Conservation (phyloP, 352 stramenopile genomes). For the Plasmopara halstedii region DNA sequence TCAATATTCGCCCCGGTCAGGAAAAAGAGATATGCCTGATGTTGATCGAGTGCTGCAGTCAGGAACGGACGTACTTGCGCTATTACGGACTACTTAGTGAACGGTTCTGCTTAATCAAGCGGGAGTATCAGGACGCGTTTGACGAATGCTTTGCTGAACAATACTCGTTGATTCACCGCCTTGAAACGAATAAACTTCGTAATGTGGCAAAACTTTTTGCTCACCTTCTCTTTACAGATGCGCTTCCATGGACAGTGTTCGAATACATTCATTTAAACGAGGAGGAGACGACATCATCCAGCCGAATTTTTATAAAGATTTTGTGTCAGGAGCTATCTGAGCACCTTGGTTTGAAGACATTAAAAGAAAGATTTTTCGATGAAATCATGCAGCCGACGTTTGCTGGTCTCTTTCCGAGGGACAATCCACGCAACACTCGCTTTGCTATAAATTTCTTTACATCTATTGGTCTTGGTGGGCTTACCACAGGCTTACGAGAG, state of each 20-base stretch:
- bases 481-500: conserved; percentile 95
- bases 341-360: conserved; percentile 92
- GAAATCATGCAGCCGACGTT: conserved; percentile 89
- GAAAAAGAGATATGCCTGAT: conserved; percentile 99
- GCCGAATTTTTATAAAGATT: conserved; percentile 99
- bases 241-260: conserved; percentile 97
- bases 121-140: conserved; percentile 94
- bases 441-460: conserved; percentile 99
- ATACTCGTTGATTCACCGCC: conserved; percentile 94
- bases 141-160: conserved; percentile 91
- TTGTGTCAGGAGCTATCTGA: conserved; percentile 97
- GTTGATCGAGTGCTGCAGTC: conserved; percentile 98
- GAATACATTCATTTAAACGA: conserved; percentile 96
- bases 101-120: conserved; percentile 95
- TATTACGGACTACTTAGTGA: conserved; percentile 97
- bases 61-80: conserved; percentile 95
- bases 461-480: conserved; percentile 95
- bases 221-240: conserved; percentile 96
- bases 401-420: conserved; percentile 94
- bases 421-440: conserved; percentile 95
- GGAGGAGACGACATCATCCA: conserved; percentile 98
- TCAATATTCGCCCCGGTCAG: conserved; percentile 94
- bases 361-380: conserved; percentile 94
- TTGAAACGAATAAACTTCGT: conserved; percentile 98
- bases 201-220: conserved; percentile 99